Evolutionary conservation across 257 asterid genomes (phyloP).

Genomic region (Salvia hispanica): DNA sequence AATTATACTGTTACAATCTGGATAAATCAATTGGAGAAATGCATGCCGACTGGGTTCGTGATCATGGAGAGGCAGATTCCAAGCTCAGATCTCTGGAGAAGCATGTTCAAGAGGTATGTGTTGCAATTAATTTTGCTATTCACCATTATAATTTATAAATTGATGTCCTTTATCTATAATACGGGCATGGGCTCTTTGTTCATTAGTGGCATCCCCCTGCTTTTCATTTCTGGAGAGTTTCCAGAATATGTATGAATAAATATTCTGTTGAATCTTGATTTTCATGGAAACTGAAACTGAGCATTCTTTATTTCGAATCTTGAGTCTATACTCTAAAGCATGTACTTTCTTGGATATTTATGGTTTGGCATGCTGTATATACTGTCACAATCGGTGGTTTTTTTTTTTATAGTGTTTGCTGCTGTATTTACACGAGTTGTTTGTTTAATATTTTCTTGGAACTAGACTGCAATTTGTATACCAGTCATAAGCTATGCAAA

Average conservation of each 20-base stretch:
- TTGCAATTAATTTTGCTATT: conserved; percentile 20
- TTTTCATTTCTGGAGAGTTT: neutral
- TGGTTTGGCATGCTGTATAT: neutral
- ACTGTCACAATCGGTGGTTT: no score
- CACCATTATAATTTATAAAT: no score
- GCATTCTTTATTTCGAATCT: neutral
- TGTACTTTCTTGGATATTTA: conserved; percentile 17
- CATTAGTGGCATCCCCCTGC: neutral
- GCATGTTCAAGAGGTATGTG: conserved; percentile 82
- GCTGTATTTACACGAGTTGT: neutral
- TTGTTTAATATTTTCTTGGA: neutral
- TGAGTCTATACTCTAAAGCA: neutral
- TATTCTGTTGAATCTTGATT: neutral
- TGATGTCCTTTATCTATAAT: neutral
- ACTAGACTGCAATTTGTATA: neutral
- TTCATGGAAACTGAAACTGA: neutral
- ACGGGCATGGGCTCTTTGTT: neutral
- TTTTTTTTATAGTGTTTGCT: neutral
- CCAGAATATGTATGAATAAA: neutral
- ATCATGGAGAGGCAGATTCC: conserved; percentile 71
- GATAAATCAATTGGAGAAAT: conserved; percentile 91
- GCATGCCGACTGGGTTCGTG: conserved; percentile 79
- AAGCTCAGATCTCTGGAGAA: conserved; percentile 84
- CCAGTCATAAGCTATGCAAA: neutral
- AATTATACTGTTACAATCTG: conserved; percentile 81